Evolutionary conservation across 176 grass and related monocot species (phyloP).

Genomic region (Triticum monococcum): DNA sequence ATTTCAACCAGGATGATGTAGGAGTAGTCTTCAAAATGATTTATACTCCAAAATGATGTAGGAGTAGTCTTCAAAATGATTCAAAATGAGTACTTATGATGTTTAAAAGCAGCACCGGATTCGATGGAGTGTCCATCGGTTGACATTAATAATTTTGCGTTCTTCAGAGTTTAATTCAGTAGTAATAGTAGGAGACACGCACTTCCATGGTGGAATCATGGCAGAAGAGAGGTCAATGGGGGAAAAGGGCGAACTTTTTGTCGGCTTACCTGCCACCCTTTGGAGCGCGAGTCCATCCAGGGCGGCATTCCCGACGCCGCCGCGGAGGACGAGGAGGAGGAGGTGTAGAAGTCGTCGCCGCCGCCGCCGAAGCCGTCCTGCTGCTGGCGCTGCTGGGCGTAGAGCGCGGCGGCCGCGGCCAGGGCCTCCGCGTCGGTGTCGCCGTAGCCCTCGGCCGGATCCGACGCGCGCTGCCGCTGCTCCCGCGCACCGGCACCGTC

Average conservation of each 20-base stretch:
- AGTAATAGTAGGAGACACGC: neutral
- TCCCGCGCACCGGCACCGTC: neutral
- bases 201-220: neutral
- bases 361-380: conserved; percentile 26
- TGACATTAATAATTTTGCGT: neutral
- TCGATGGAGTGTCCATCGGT: neutral
- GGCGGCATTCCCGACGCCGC: conserved; percentile 45
- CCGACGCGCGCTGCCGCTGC: conserved; percentile 7
- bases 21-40: neutral
- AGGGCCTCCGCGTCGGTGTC: conserved; percentile 38
- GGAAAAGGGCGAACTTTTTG: neutral
- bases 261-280: conserved; percentile 61
- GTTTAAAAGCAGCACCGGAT: neutral
- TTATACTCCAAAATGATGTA: no score
- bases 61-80: neutral
- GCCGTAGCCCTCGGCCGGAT: conserved; percentile 36
- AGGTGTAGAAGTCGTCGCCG: conserved; percentile 45
- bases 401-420: conserved; percentile 42
- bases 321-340: neutral
- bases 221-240: neutral
- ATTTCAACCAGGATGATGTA: neutral
- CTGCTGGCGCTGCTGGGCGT: conserved; percentile 52
- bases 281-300: conserved; percentile 51
- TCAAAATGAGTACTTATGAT: no score
- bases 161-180: neutral